Conservation (phyloP, 192 early-diverging fungal species). For the Obelidium mucronatum region DNA sequence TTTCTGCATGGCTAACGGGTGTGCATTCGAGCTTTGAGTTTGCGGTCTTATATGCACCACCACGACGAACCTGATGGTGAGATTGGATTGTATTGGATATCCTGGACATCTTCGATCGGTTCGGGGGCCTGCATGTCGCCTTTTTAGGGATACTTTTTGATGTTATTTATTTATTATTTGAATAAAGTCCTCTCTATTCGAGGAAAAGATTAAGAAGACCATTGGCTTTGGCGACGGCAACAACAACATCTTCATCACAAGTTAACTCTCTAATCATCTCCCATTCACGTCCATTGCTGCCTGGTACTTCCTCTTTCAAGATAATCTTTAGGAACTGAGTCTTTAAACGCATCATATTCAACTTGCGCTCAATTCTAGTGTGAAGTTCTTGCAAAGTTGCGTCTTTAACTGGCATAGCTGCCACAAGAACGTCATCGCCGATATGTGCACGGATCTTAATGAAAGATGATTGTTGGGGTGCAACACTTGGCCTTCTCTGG, state of each 20-base stretch:
- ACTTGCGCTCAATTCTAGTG: neutral
- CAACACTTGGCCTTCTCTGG: neutral
- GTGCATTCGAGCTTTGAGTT: neutral
- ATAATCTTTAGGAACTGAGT: neutral
- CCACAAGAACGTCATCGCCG: neutral
- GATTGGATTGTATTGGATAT: slow-evolving; percentile 29
- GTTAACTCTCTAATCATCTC: neutral
- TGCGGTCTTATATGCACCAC: neutral
- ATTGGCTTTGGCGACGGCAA: neutral
- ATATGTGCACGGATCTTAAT: neutral
- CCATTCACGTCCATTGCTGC: neutral
- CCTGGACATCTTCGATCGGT: slow-evolving; percentile 12
- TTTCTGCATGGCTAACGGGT: slow-evolving; percentile 41
- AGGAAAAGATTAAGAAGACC: neutral
- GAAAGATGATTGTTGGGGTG: neutral
- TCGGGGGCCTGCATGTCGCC: no score
- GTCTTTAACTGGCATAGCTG: neutral
- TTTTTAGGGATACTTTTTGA: no score
- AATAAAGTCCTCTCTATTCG: no score
- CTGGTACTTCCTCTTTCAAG: neutral
- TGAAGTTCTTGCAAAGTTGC: neutral
- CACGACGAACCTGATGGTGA: slow-evolving; percentile 12
- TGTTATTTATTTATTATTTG: no score
- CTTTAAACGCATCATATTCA: neutral
- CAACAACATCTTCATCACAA: neutral